phyloP scores from a whole-genome alignment of 306 rosid genomes.

The Vigna nakashimae region DNA sequence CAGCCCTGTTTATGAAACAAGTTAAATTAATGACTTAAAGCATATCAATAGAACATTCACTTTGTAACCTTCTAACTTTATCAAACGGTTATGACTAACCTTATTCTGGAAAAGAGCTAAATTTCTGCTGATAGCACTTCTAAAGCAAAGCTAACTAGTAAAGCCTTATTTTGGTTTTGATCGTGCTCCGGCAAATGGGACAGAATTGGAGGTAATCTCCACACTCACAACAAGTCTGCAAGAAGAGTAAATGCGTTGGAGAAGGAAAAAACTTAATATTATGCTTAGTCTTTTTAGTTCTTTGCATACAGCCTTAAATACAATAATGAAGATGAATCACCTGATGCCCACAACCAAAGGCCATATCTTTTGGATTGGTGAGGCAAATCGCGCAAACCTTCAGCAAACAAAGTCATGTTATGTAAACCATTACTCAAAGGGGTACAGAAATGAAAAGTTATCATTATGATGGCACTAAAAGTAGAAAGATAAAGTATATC shows the following conservation, averaged over 20 bases:
- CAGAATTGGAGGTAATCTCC: slow-evolving; percentile 73
- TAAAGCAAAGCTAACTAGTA: slow-evolving; percentile 49
- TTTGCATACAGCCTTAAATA: slow-evolving; percentile 24
- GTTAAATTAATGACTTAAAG: background rate
- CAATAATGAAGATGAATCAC: slow-evolving; percentile 44
- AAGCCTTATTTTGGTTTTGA: slow-evolving; percentile 73
- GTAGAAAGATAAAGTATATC: background rate
- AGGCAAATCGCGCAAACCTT: slow-evolving; percentile 88
- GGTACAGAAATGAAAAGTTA: background rate
- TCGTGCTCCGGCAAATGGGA: slow-evolving; percentile 80
- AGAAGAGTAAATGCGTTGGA: slow-evolving; percentile 27
- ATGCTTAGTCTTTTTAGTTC: background rate
- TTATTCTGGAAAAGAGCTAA: slow-evolving; percentile 19
- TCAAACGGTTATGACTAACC: slow-evolving; percentile 11
- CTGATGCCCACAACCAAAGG: slow-evolving; percentile 95
- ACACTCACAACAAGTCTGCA: slow-evolving; percentile 85
- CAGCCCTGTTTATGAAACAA: background rate
- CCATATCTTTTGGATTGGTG: slow-evolving; percentile 74
- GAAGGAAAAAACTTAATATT: background rate
- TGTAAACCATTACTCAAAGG: slow-evolving; percentile 27
- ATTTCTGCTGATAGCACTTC: slow-evolving; percentile 32
- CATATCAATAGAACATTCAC: background rate
- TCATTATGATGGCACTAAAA: slow-evolving; percentile 15
- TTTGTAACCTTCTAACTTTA: background rate
- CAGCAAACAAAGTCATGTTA: slow-evolving; percentile 28